A percentile compares a stretch with the other conserved stretches of the same genome.
phyloP scores from a whole-genome alignment of 2,329 filamentous ascomycete genomes.

The Diaporthe sp. region DNA sequence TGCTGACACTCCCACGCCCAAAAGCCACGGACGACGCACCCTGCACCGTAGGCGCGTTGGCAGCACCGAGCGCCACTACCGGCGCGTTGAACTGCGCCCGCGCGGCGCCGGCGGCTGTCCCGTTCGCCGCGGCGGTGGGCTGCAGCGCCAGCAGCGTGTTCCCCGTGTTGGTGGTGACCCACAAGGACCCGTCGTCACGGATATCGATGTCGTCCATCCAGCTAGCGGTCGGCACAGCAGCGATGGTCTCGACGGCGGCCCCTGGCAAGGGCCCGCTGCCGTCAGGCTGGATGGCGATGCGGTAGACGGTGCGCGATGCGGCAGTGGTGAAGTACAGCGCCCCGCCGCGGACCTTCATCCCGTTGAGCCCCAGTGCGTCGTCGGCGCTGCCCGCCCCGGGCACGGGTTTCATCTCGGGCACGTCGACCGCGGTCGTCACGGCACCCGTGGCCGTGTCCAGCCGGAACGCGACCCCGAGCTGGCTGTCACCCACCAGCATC shows the following conservation, averaged over 20 bases:
- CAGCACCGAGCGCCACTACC: slow-evolving; percentile 5
- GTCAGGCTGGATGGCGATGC: slow-evolving; percentile 21
- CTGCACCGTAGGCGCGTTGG: neutral
- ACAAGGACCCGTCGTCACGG: slow-evolving; percentile 19
- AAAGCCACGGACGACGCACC: neutral
- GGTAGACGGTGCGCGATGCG: slow-evolving; percentile 25
- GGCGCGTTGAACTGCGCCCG: slow-evolving; percentile 15
- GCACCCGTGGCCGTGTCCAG: slow-evolving; percentile 39
- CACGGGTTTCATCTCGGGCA: slow-evolving; percentile 40
- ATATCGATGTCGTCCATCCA: slow-evolving; percentile 31
- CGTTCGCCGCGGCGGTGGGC: slow-evolving; percentile 1
- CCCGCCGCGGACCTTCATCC: slow-evolving; percentile 40
- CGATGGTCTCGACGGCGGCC: slow-evolving; percentile 26
- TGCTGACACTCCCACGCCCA: slow-evolving; percentile 16
- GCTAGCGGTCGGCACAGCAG: neutral
- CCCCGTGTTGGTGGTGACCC: slow-evolving; percentile 26
- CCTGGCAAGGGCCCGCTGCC: neutral
- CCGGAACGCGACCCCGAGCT: slow-evolving; percentile 40
- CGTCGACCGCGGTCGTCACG: slow-evolving; percentile 36
- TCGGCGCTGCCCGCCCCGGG: slow-evolving; percentile 23
- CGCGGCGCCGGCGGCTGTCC: neutral
- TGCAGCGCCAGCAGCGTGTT: slow-evolving; percentile 21
- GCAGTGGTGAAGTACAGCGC: slow-evolving; percentile 44
- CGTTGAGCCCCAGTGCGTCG: slow-evolving; percentile 41
- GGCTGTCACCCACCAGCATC: slow-evolving; percentile 43